Base-by-base conservation (phyloP, 192 early-diverging fungal genomes). In the Mortierella claussenii region DNA sequence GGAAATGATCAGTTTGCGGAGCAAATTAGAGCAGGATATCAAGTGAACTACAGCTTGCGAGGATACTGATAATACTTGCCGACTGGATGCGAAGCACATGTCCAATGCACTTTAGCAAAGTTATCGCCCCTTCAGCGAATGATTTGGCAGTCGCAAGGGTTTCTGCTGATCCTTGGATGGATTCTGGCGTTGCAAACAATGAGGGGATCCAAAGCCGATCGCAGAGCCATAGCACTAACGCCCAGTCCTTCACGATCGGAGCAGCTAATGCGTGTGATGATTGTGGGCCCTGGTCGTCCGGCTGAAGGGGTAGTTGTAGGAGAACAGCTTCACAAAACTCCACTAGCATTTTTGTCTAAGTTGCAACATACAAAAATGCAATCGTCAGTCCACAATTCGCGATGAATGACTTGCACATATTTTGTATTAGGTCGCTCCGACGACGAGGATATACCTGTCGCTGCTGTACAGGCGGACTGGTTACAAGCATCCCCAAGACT, bases 121-220 rank as follows among this genome's bases (percentile, higher is more conserved):
- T 2, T 17, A 10, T 10, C 6, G 47, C 55, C 15, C 18, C 30
- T 10, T 52, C 31, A 3, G 59, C 61, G 24, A 74, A 74, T 4
- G 18, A n/a, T 9, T 49, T 27, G 3, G 61, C 69, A 0, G 23
- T 47, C 17, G 37, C 37, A n/a, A 15, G 28, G 18, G 23, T 63
- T 15, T 27, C 18, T 1, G 37, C 30, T 2, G 69, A 65, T 9
- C 59, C 69, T 65, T 55, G 11, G 1, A 33, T 26, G 17, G 17
- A 17, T 17, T 45, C 24, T 31, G 21, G 9, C 0, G 13, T 21
- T 23, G 48, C 48, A 54, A 74, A 74, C 1, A 74, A 46, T 20
- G 18, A 50, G 5, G 69, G 69, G 47, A 74, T 74, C 27, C 55
- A 54, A 8, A 74, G 43, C 28, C 59, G 61, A 33, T 64, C 40